Conservation (phyloP, 148 eudicot species). For the Chenopodium suecicum region DNA sequence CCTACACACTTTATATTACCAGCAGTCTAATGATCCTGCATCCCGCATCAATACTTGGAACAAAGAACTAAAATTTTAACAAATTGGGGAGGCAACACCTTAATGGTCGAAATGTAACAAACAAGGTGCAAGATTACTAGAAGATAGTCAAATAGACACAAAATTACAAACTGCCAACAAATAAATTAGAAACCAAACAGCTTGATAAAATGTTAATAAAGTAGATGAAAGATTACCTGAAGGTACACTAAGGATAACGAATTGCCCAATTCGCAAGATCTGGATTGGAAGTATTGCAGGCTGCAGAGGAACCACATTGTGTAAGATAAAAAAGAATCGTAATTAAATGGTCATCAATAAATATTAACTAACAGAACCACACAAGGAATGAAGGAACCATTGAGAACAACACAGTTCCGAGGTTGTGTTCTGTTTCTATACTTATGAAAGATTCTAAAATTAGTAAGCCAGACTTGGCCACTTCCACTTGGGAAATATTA, state of each 20-base stretch:
- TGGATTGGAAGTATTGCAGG: slow-evolving; percentile 95
- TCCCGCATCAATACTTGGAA: not conserved
- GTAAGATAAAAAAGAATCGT: slow-evolving; percentile 2
- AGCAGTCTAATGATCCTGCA: not conserved
- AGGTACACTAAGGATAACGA: slow-evolving; percentile 88
- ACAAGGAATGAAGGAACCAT: not conserved
- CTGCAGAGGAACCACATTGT: slow-evolving; percentile 46
- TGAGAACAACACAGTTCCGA: not conserved
- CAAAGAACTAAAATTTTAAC: not conserved
- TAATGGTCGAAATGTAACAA: not conserved
- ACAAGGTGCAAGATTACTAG: not conserved
- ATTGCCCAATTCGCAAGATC: slow-evolving; percentile 84
- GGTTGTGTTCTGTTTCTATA: not conserved
- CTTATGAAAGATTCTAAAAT: not conserved
- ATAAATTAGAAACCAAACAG: not conserved
- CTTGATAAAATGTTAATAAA: slow-evolving; percentile 8
- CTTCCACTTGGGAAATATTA: not conserved
- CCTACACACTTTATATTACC: not conserved
- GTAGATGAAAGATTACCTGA: slow-evolving; percentile 59
- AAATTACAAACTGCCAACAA: not conserved
- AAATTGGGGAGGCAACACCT: not conserved
- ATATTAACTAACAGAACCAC: not conserved
- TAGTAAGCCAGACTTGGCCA: not conserved
- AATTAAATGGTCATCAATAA: not conserved
- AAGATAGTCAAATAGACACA: not conserved